Evolutionary conservation across 2,329 filamentous ascomycete genomes (phyloP), one percentile per base, ranked within the genome.

Genomic region (Aspergillus versicolor): DNA sequence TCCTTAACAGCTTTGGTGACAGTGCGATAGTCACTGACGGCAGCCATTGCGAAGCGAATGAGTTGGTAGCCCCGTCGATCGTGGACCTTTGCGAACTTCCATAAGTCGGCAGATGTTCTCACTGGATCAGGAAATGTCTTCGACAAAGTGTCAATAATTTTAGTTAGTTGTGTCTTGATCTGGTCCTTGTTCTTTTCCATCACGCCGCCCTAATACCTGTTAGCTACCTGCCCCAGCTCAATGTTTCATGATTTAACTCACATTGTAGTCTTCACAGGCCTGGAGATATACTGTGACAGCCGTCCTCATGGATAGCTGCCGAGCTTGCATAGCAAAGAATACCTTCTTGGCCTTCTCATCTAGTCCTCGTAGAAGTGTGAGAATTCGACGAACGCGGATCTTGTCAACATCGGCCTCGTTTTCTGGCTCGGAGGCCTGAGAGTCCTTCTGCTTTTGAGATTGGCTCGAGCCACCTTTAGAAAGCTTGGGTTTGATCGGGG

Each of bases 1-100:
- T 99, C 94, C 74, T 91, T 94, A 66, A 97, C 89, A 1, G 93
- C 92, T 66, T 92, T 91, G 61, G 88, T 85, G 44, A 97, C 91
- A 40, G 91, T 96, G 67, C 91, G 89, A 73, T 96, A 97, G 69
- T 99, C 94, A 66, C 89, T 92, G 61, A 93, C 89, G 3, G 90
- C 86, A 30, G 87, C 88, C 71, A 92, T 91, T 52, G 91, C 87
- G 71, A 92, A 97, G 56, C 89, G 88, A 63, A 97, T 86, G 21
- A 99, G 84, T 67, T 95, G 89, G 73, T 97, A 97, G 66, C 85
- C 89, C 55, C 94, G 88, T 51, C 93, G 88, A 70, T 99, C 92
- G 67, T 97, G 91, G 65, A 88, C 82, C 73, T 93, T 96, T 38
- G 91, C 92, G 70, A 97, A 97, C 67, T 90, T 95, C 77, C 90